Base-by-base conservation (phyloP, 2,329 filamentous ascomycete genomes). In the Arthroderma uncinatum region DNA sequence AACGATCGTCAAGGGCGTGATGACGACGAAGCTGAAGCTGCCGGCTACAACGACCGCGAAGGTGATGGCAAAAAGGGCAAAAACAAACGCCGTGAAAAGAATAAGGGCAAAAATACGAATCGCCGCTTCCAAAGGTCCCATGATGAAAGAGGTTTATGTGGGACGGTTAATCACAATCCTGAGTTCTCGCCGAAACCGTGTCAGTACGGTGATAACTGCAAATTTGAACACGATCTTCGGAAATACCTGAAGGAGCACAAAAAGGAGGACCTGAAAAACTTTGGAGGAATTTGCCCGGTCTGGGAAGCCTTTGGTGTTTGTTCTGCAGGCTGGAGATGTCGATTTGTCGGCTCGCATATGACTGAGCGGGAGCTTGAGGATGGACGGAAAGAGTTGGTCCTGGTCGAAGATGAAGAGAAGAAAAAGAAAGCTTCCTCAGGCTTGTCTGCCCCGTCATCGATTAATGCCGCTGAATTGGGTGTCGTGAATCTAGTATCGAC, bases 291-390 rank as follows among this genome's bases (percentile, higher is more conserved):
- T 60, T 98, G 93, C 67, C 92, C 91, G 0, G 80, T 95, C 7
- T 96, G 83, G 70, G 84, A 88, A 62, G 76, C 78, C 14, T 82
- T 85, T 62, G 91, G 91, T 10, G 82, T 78, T 60, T 98, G 93
- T 65, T 79, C 82, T 53, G 82, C 86, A 12, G 93, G 93, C 4
- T 98, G 92, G 91, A 95, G 92, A 70, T 98, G 93, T 70, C 86
- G 92, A 21, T 95, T 96, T 67, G 86, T 89, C 34, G 81, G 81
- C 61, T 94, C 89, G 61, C 93, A 98, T 72, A 93, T 89, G 65
- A 79, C 84, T 61, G 92, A 97, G 72, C 73, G 87, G 23, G 82
- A 87, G 62, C 82, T 78, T 19, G 83, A 85, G 56, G 91, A 95
- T 69, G 92, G 90, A 7, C 81, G 82, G 63, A 89, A 87, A 65